Base-by-base conservation (phyloP, 768 basidiomycete species). In the Trametes elegans region DNA sequence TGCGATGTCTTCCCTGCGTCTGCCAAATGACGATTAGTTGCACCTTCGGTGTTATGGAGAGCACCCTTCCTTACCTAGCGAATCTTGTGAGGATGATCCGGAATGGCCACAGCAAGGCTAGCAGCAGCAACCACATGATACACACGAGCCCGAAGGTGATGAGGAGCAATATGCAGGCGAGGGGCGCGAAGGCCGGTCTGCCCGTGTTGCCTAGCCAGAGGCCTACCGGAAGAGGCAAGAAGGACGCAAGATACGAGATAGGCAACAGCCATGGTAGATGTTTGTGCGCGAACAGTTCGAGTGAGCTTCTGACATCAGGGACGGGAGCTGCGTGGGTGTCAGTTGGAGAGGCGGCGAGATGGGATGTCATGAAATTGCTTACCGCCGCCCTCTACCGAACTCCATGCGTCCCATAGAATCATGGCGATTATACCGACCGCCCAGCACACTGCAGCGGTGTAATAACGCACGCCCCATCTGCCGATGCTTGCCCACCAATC, bases 401-500 rank as follows among this genome's bases (percentile, higher is more conserved):
- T 67, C 82, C 80, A 84, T 6, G 76, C 78, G 29, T 76, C 68
- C 60, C 80, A 85, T 19, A 88, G 50, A 0, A 85, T 63, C 14
- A 89, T 60, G 4, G 79, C 74, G 1, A 84, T 80, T n/a, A 91
- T 70, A 4, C 88, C 92, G 2, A 87, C 72, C 2, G 84, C 76
- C 88, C 94, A 97, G 24, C 80, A 79, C 3, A 85, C 73, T 0
- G 90, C 62, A 2, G 85, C 84, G 28, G 82, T 85, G 42, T 87
- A 79, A 71, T 92, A 98, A 21, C 96, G 77, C 16, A 84, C 73
- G 1, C 84, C 83, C 68, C 83, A 78, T 32, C 88, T 77, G 2
- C 90, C 90, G 6, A 91, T 54, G 1, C 87, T 90, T 9, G 80
- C 75, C 68, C 76, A 74, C 83, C 85, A 84, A 65, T 94, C 90